Evolutionary conservation across 208 protist genomes (phyloP), one percentile per base, ranked within the genome.

Genomic region (Trypanosoma rangeli): DNA sequence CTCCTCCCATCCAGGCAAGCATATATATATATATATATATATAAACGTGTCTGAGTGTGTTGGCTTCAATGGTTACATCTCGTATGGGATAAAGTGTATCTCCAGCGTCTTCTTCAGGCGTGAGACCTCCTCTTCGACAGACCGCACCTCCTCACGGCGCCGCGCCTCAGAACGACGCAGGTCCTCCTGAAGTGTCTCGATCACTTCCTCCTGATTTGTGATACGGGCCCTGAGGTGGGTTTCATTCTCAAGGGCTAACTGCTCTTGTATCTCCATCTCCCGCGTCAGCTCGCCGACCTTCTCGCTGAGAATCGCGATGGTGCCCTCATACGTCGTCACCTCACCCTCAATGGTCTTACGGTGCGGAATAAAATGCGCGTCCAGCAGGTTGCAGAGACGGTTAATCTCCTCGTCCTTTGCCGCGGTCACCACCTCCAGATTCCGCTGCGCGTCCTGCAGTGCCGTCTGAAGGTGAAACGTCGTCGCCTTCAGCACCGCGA

Each of bases 341-440:
- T 57, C 52, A 63, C 72, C 60, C 59, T 89, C 80, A 0, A 85
- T 83, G 9, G 80, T 78, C 57, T 85, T 70, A 39, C 90, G 77
- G 58, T 94, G 80, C 4, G 87, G 87, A 64, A 93, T 89, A 75
- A 94, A 93, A 53, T 93, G 78, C 7, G 86, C 85, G 59, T 93
- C 90, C 15, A 95, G 75, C 8, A 93, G 75, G 44, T 67, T 69
- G 28, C 78, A 78, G 15, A 95, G 76, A 18, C 85, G 68, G 39
- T 76, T 35, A 29, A 92, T 84, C 68, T 94, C 89, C 48, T 82
- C 82, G 24, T 90, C 70, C 63, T 80, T 80, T 24, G 73, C 62
- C 12, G 67, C 67, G 20, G 69, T 33, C 53, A 78, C 44, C 10
- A 68, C 68, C 16, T 83, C 77, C 7, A 73, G 50, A 26, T 65